Percentiles rank a stretch among this genome's conserved stretches.
These are phyloP conservation scores for Termitomyces bulborhizus DNA, from an alignment of 768 basidiomycete genomes.

Conservation along the genomic window DNA sequence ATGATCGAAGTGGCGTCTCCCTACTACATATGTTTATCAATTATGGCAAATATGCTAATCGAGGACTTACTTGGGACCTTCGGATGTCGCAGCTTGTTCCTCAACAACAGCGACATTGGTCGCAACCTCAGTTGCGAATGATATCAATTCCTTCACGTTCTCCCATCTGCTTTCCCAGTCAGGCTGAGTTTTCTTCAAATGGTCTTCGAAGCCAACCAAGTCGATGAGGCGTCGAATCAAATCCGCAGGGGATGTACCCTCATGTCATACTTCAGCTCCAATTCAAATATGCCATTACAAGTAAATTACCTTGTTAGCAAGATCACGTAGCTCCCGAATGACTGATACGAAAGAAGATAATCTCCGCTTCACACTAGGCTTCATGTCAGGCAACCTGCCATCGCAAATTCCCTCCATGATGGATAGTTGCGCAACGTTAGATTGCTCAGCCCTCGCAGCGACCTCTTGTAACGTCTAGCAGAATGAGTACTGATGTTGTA, in stretches of 20 bases:
- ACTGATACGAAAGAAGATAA: conserved; percentile 51
- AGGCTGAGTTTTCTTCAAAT: conserved; percentile 64
- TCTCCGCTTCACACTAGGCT: conserved; percentile 61
- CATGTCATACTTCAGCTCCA: neutral
- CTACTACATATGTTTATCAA: conserved; percentile 17
- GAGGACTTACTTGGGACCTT: neutral
- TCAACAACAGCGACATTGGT: conserved; percentile 15
- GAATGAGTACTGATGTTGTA: neutral
- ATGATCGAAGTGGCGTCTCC: conserved; percentile 59
- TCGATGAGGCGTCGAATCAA: conserved; percentile 56
- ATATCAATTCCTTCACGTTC: conserved; percentile 81
- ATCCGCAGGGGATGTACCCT: conserved; percentile 58
- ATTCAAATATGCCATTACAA: neutral
- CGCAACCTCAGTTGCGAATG: conserved; percentile 61
- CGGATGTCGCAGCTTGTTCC: conserved; percentile 2
- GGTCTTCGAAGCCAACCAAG: conserved; percentile 56
- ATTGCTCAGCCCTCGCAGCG: conserved; percentile 40
- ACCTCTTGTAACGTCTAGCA: conserved; percentile 58
- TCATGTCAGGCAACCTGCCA: conserved; percentile 55
- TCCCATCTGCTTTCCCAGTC: conserved; percentile 79
- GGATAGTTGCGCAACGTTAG: conserved; percentile 48
- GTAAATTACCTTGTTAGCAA: conserved; percentile 39
- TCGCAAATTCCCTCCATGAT: conserved; percentile 61
- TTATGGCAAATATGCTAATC: neutral
- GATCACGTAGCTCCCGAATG: conserved; percentile 44